These are phyloP conservation scores for Pisolithus thermaeus DNA, from an alignment of 1,284 basidiomycete genomes.

Conservation along the genomic window DNA sequence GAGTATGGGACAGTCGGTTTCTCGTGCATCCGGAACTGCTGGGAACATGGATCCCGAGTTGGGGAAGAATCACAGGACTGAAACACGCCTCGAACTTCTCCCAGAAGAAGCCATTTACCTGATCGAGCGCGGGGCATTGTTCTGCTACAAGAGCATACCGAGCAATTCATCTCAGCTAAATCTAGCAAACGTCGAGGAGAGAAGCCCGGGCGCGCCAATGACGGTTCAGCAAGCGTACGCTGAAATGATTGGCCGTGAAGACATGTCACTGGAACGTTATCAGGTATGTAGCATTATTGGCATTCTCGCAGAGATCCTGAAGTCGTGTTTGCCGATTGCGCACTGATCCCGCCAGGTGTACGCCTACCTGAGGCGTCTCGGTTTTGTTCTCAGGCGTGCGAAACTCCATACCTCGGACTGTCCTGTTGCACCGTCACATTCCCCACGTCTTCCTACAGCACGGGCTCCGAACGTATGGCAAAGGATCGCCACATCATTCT, in stretches of 20 bases:
- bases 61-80: conserved; percentile 33
- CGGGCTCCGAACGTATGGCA: no score
- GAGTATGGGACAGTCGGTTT: conserved; percentile 70
- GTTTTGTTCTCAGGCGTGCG: conserved; percentile 81
- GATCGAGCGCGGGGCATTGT: conserved; percentile 81
- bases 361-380: conserved; percentile 81
- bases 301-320: not conserved
- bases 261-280: conserved; percentile 77
- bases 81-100: conserved; percentile 74
- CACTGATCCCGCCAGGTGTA: conserved; percentile 60
- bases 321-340: conserved; percentile 3
- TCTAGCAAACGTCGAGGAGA: conserved; percentile 32
- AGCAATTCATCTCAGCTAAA: conserved; percentile 20
- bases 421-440: conserved; percentile 41
- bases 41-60: conserved; percentile 14
- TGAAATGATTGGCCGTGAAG: conserved; percentile 76
- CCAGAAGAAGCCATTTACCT: conserved; percentile 95
- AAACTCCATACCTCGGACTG: conserved; percentile 56
- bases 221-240: conserved; percentile 86
- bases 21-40: conserved; percentile 25
- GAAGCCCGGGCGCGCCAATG: conserved; percentile 64
- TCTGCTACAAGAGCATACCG: conserved; percentile 62
- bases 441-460: not conserved
- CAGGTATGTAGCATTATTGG: conserved; percentile 50
- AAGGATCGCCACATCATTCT: no score